A percentile compares a stretch with the other conserved stretches of the same genome.
These are phyloP conservation scores for Nevesoporus exiguus DNA, from an alignment of 768 basidiomycete species.

Conservation along the genomic window DNA sequence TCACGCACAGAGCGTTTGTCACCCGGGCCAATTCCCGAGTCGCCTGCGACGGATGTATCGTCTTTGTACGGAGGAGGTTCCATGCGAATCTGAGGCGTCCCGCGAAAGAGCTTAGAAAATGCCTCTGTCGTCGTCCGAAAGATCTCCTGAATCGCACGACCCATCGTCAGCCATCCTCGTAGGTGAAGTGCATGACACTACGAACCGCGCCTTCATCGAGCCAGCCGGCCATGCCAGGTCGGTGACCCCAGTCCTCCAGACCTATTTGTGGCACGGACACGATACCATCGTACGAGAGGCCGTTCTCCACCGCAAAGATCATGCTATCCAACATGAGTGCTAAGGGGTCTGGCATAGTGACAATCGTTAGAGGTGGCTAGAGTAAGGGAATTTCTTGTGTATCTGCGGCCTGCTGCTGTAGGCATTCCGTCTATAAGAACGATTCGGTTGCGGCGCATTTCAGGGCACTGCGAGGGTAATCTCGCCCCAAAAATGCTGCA, in stretches of 20 bases:
- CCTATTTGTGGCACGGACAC: slow-evolving; percentile 8
- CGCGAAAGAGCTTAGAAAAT: background rate
- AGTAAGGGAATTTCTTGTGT: background rate
- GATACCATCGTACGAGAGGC: slow-evolving; percentile 11
- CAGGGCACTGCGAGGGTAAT: no score
- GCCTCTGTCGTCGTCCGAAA: background rate
- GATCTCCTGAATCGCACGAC: background rate
- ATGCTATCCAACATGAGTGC: background rate
- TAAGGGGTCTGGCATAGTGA: background rate
- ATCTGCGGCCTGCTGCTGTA: background rate
- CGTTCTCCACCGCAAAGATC: slow-evolving; percentile 3
- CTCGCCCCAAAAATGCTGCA: background rate
- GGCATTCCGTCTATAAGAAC: background rate
- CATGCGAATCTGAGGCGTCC: background rate
- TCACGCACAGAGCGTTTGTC: background rate
- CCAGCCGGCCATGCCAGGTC: slow-evolving; percentile 1
- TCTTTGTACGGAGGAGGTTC: background rate
- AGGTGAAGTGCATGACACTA: background rate
- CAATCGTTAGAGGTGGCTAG: background rate
- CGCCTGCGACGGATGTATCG: background rate
- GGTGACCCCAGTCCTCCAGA: slow-evolving; percentile 2
- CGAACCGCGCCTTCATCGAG: background rate
- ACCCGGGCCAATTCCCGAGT: background rate
- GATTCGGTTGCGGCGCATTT: no score
- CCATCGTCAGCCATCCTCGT: no score